Evolutionary conservation across 75 land plant species (phyloP).

Genomic region (Selaginella tamariscina): DNA sequence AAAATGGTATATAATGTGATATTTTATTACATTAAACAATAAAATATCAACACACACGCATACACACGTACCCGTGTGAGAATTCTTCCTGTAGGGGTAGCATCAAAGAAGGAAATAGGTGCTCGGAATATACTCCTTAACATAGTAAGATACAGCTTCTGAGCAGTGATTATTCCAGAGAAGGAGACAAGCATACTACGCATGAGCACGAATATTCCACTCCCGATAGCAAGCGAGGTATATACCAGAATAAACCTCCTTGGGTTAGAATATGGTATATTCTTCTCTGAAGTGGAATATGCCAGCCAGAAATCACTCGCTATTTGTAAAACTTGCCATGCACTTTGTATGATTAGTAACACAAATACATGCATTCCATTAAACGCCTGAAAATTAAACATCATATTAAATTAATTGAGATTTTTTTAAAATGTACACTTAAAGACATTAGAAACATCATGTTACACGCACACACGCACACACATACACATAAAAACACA

Average conservation of each 20-base stretch:
- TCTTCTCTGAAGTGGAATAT: slow-evolving; percentile 45
- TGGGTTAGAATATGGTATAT: slow-evolving; percentile 16
- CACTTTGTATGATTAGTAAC: slow-evolving; percentile 36
- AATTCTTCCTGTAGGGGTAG: slow-evolving; percentile 24
- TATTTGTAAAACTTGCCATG: slow-evolving; percentile 61
- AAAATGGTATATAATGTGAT: no score
- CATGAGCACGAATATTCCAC: slow-evolving; percentile 33
- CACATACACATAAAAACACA: no score
- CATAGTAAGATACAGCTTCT: slow-evolving; percentile 57
- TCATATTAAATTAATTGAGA: no score
- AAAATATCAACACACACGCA: no score
- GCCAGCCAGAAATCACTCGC: slow-evolving; percentile 67
- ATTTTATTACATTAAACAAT: background rate
- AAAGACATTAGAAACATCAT: no score
- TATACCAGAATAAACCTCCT: slow-evolving; percentile 40
- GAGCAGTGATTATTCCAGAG: slow-evolving; percentile 71
- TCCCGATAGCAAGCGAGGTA: slow-evolving; percentile 27
- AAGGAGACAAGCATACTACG: slow-evolving; percentile 35
- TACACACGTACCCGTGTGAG: slow-evolving; percentile 21
- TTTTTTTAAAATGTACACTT: no score
- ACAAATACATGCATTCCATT: slow-evolving; percentile 51
- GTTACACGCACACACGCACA: no score
- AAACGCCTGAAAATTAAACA: no score
- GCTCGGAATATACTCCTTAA: slow-evolving; percentile 72
- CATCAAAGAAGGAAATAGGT: slow-evolving; percentile 69